These are phyloP conservation scores for Xenoacremonium recifei DNA, from an alignment of 2,329 filamentous ascomycete genomes.

Conservation along the genomic window DNA sequence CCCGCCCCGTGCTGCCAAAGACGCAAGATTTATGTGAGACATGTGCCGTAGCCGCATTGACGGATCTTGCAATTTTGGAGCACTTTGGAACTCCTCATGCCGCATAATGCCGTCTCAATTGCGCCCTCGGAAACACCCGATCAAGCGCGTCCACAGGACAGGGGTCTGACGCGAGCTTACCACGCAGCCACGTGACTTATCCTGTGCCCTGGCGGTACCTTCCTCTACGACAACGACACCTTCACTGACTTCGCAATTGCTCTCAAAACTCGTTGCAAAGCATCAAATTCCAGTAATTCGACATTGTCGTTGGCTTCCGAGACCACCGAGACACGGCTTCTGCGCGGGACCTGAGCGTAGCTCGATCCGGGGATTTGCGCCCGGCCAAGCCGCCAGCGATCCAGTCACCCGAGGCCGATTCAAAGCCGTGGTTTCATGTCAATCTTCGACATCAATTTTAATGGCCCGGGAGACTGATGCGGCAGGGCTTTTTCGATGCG, in stretches of 20 bases:
- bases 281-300: not conserved
- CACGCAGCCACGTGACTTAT: slow-evolving; percentile 21
- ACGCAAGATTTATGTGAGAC: not conserved
- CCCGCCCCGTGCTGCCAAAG: slow-evolving; percentile 1
- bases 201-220: slow-evolving; percentile 5
- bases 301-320: slow-evolving; percentile 2
- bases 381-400: slow-evolving; percentile 8
- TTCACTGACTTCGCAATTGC: too few species aligned
- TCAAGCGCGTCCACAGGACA: slow-evolving; percentile 9
- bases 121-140: not conserved
- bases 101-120: too few species aligned
- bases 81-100: too few species aligned
- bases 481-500: too few species aligned
- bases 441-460: not conserved
- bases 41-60: too few species aligned
- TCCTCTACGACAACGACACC: slow-evolving; percentile 2
- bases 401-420: slow-evolving; percentile 11
- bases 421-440: slow-evolving; percentile 12
- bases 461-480: too few species aligned
- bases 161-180: slow-evolving; percentile 4
- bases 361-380: slow-evolving; percentile 3
- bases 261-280: too few species aligned
- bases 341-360: slow-evolving; percentile 4
- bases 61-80: too few species aligned
- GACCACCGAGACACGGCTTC: slow-evolving; percentile 12